Conservation (phyloP, 2,329 filamentous ascomycete species). For the Curvularia sp. region DNA sequence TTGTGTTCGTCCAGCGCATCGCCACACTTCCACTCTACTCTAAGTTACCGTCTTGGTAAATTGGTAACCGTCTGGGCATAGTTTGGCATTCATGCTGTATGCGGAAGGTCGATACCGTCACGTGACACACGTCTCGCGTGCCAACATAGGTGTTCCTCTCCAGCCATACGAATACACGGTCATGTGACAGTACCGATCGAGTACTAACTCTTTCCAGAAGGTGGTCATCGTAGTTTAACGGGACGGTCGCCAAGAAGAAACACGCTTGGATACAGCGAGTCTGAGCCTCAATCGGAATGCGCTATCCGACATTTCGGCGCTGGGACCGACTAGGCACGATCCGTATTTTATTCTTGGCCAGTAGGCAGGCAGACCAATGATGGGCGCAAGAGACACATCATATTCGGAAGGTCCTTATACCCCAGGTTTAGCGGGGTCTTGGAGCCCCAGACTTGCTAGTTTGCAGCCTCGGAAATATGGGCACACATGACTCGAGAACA, state of each 20-base stretch:
- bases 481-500: constrained; percentile 1
- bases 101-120: constrained; percentile 18
- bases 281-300: background rate
- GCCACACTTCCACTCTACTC: constrained; percentile 8
- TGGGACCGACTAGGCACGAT: background rate
- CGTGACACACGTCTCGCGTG: background rate
- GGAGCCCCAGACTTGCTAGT: background rate
- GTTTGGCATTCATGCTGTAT: constrained; percentile 23
- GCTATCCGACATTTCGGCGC: background rate
- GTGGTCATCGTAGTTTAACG: constrained; percentile 5
- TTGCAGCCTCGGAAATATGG: background rate
- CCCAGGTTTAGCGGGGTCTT: constrained; percentile 5
- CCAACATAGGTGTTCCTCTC: background rate
- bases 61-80: constrained; percentile 15
- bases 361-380: background rate
- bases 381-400: background rate
- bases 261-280: background rate
- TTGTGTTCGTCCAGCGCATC: constrained; percentile 3
- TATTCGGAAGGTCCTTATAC: background rate
- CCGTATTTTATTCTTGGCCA: background rate
- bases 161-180: background rate
- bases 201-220: constrained; percentile 18
- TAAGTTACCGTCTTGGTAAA: constrained; percentile 19
- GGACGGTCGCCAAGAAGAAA: constrained; percentile 10
- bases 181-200: background rate